These are phyloP conservation scores for Bocquillonia castaneifolia DNA, from an alignment of 441 rosid genomes.

Conservation along the genomic window DNA sequence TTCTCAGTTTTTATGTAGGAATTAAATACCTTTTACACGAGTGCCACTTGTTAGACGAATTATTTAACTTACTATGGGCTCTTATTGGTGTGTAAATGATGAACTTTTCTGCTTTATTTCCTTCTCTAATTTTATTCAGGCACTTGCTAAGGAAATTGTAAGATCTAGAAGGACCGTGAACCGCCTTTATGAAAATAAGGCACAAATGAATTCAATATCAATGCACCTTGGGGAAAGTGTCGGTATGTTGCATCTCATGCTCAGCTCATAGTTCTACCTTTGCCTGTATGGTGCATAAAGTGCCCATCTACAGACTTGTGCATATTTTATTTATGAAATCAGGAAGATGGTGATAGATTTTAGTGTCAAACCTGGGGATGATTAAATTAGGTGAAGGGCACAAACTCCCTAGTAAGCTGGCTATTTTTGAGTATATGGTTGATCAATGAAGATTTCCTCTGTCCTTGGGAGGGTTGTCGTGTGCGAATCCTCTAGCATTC, in stretches of 20 bases:
- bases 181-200: slow-evolving; percentile 81
- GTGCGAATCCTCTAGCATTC: background rate
- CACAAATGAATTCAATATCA: slow-evolving; percentile 88
- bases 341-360: background rate
- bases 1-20: background rate
- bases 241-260: slow-evolving; percentile 44
- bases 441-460: background rate
- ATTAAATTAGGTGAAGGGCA: background rate
- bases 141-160: slow-evolving; percentile 85
- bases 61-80: background rate
- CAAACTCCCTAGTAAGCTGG: background rate
- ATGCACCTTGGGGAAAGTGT: slow-evolving; percentile 98
- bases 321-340: background rate
- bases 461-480: background rate
- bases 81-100: background rate
- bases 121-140: slow-evolving; percentile 35
- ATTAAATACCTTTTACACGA: background rate
- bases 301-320: too few relatives aligned
- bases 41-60: background rate
- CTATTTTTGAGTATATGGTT: background rate
- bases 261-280: slow-evolving; percentile 10
- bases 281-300: background rate
- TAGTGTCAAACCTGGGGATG: background rate
- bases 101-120: background rate
- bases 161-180: slow-evolving; percentile 73